Evolutionary conservation across 108 stramenopile species (phyloP).

Genomic region (Fragilaria crotonensis): DNA sequence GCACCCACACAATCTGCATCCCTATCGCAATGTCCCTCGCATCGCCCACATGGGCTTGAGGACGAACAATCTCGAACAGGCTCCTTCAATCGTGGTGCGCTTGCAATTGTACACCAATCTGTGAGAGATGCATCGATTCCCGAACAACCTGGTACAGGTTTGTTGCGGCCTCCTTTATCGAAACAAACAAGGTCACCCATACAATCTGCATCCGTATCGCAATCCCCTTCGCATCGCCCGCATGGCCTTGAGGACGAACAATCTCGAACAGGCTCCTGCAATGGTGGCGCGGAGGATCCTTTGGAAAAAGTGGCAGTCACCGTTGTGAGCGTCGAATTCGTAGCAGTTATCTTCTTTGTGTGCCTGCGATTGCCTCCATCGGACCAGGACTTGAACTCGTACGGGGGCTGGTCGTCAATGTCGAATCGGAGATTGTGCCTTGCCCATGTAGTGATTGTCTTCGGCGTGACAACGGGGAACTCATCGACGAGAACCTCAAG

Average conservation of each 20-base stretch:
- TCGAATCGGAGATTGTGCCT: constrained; percentile 12
- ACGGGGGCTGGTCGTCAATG: constrained; percentile 13
- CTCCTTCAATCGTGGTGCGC: not conserved
- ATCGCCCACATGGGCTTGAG: not conserved
- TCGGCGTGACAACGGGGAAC: constrained; percentile 13
- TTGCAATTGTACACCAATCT: not conserved
- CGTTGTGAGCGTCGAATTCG: not conserved
- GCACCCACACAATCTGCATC: not conserved
- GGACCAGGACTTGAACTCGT: constrained; percentile 11
- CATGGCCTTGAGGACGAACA: not conserved
- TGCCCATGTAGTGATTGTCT: constrained; percentile 16
- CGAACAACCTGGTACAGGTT: not conserved
- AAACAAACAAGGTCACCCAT: not conserved
- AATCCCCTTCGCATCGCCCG: not conserved
- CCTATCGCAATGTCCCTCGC: not conserved
- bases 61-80: not conserved
- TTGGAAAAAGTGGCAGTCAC: not conserved
- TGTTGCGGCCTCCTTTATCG: not conserved
- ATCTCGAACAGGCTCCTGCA: not conserved
- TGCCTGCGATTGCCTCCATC: not conserved
- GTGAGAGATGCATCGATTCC: not conserved
- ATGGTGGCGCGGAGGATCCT: not conserved
- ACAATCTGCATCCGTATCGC: not conserved
- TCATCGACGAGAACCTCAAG: constrained; percentile 13
- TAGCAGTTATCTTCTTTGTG: not conserved